A percentile compares a stretch with the other conserved stretches of the same genome.
These are phyloP conservation scores for Endothia cerciana DNA, from an alignment of 2,329 filamentous ascomycete genomes.

Conservation along the genomic window DNA sequence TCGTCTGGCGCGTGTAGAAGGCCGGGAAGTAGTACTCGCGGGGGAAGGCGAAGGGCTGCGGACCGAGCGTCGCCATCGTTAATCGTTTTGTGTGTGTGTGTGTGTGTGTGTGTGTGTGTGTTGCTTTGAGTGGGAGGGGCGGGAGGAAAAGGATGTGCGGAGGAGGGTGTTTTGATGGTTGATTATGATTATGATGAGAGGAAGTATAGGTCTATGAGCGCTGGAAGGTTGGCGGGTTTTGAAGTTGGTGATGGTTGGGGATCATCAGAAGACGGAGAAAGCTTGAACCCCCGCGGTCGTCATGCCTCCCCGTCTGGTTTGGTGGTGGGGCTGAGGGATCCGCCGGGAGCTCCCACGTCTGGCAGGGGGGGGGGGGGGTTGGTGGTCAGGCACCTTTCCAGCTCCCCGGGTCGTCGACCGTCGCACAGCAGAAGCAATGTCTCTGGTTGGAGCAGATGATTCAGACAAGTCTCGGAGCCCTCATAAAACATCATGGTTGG, in stretches of 20 bases:
- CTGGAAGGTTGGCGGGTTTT: neutral
- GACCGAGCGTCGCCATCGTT: constrained; percentile 1
- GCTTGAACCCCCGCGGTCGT: constrained; percentile 18
- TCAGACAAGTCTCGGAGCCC: neutral
- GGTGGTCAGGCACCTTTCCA: constrained; percentile 14
- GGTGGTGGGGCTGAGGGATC: no score
- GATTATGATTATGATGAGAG: no score
- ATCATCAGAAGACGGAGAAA: neutral
- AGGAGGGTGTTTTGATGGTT: neutral
- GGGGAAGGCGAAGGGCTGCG: constrained; percentile 56
- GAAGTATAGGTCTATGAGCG: neutral
- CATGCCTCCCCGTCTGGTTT: constrained; percentile 2
- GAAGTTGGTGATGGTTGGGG: neutral
- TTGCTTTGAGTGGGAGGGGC: neutral
- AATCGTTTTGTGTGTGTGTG: no score
- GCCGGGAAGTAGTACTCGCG: constrained; percentile 76
- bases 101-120: neutral
- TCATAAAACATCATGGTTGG: constrained; percentile 1
- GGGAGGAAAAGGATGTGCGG: neutral
- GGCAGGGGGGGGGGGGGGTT: no score
- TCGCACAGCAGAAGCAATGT: constrained; percentile 2
- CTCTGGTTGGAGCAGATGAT: neutral
- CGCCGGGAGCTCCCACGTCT: no score
- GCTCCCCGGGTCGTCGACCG: neutral
- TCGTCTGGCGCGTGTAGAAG: constrained; percentile 83